Evolutionary conservation across 495 filamentous ascomycete species (phyloP).

Genomic region (Trichoderma virens): DNA sequence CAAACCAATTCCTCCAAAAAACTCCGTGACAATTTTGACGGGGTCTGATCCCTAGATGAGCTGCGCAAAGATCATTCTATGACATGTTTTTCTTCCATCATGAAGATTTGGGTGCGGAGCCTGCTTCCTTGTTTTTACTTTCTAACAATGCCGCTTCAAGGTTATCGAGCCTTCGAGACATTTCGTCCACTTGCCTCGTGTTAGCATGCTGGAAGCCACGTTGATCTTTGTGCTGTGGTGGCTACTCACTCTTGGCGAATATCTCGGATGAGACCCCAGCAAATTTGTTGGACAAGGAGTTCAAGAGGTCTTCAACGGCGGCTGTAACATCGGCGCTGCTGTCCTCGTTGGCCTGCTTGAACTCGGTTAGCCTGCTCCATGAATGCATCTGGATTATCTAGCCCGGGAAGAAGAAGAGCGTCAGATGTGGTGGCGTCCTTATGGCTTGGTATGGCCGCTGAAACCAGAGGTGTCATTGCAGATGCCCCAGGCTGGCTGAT

Average conservation of each 20-base stretch:
- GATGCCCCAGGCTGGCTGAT: too few species aligned
- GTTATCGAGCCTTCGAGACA: constrained; percentile 81
- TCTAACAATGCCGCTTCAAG: constrained; percentile 67
- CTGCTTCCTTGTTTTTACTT: constrained; percentile 34
- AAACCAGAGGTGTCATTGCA: background rate
- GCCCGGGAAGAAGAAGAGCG: too few species aligned
- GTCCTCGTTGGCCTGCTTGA: constrained; percentile 15
- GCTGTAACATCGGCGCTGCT: constrained; percentile 55
- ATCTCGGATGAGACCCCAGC: constrained; percentile 72
- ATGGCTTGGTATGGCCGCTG: background rate
- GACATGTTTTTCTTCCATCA: background rate
- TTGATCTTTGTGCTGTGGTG: background rate
- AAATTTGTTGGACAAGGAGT: constrained; percentile 78
- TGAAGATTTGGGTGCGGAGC: constrained; percentile 20
- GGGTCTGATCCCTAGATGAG: constrained; percentile 4
- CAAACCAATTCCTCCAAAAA: constrained; percentile 10
- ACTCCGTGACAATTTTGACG: constrained; percentile 20
- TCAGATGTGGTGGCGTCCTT: background rate
- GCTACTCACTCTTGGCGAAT: constrained; percentile 73
- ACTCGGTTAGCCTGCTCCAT: background rate
- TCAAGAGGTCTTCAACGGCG: constrained; percentile 77
- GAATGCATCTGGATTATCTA: too few species aligned
- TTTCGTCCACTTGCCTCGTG: constrained; percentile 72
- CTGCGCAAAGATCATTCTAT: background rate
- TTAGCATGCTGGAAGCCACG: constrained; percentile 6